A percentile compares a stretch with the other conserved stretches of the same genome.
These are phyloP conservation scores for Taiozyma onychis DNA, from an alignment of 1,139 yeast species.

Conservation along the genomic window DNA sequence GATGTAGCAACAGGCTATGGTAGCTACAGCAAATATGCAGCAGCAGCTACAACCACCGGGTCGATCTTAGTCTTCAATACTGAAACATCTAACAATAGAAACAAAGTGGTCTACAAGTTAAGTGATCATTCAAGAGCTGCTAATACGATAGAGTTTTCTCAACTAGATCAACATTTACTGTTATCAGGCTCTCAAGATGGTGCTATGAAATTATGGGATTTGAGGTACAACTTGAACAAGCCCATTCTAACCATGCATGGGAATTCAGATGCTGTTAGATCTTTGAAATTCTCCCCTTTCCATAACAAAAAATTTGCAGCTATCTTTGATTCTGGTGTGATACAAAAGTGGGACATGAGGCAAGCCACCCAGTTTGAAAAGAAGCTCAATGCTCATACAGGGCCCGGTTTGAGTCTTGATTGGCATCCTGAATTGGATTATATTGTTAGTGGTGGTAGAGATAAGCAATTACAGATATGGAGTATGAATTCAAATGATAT, in stretches of 20 bases:
- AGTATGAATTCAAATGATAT: constrained; percentile 38
- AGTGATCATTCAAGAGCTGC: constrained; percentile 78
- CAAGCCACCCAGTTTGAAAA: constrained; percentile 53
- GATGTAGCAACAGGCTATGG: constrained; percentile 45
- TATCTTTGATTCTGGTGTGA: constrained; percentile 85
- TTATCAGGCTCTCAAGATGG: constrained; percentile 94
- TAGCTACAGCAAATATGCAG: constrained; percentile 36
- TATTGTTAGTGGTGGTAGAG: constrained; percentile 90
- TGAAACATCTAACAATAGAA: constrained; percentile 32
- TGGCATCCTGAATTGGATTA: constrained; percentile 86
- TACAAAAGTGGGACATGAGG: constrained; percentile 81
- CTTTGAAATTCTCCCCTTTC: constrained; percentile 54
- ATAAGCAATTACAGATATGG: constrained; percentile 79
- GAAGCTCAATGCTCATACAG: constrained; percentile 83
- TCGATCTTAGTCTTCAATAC: constrained; percentile 42
- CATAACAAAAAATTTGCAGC: constrained; percentile 49
- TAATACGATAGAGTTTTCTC: constrained; percentile 69
- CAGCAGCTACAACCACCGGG: constrained; percentile 45
- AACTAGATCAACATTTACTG: constrained; percentile 50
- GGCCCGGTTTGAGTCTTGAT: constrained; percentile 82
- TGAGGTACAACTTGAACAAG: constrained; percentile 41
- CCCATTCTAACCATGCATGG: constrained; percentile 28
- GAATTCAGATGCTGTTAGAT: constrained; percentile 55
- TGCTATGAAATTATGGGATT: constrained; percentile 80
- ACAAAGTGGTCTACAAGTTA: constrained; percentile 39